A percentile compares a stretch with the other conserved stretches of the same genome.
phyloP scores from a whole-genome alignment of 148 eudicot genomes.

The Rhododendron kiyosumense region DNA sequence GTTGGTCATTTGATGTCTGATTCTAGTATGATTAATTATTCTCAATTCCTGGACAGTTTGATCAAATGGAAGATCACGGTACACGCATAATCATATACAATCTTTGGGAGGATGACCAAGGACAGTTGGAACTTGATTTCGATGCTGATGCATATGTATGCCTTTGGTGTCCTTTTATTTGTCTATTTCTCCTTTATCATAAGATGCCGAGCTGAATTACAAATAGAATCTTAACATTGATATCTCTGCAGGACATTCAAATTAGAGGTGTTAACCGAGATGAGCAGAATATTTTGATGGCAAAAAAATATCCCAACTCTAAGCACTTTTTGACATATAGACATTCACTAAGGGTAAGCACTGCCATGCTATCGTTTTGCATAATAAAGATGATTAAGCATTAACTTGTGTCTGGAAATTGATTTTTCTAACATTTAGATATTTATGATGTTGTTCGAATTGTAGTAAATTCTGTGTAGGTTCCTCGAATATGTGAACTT shows the following conservation, averaged over 20 bases:
- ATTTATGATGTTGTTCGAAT: not conserved
- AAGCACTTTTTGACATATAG: constrained; percentile 82
- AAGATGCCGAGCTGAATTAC: not conserved
- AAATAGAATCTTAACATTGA: not conserved
- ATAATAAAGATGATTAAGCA: not conserved
- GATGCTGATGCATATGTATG: constrained; percentile 72
- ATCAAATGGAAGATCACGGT: constrained; percentile 68
- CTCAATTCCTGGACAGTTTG: constrained; percentile 38
- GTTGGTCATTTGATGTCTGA: not conserved
- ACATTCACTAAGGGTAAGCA: constrained; percentile 78
- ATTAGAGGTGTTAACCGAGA: constrained; percentile 85
- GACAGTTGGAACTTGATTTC: constrained; percentile 73
- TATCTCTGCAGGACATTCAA: constrained; percentile 75
- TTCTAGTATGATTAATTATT: not conserved
- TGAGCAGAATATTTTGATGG: constrained; percentile 77
- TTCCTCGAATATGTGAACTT: not conserved
- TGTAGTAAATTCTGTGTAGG: not conserved
- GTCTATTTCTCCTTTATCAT: not conserved
- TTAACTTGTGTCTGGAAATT: not conserved
- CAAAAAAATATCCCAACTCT: constrained; percentile 63
- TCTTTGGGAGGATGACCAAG: constrained; percentile 98
- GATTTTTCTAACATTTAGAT: not conserved
- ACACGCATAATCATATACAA: constrained; percentile 84
- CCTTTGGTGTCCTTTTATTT: not conserved
- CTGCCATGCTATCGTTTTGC: constrained; percentile 2